phyloP scores from a whole-genome alignment of 1,284 basidiomycete species.

The Cryptococcus maquisensis region DNA sequence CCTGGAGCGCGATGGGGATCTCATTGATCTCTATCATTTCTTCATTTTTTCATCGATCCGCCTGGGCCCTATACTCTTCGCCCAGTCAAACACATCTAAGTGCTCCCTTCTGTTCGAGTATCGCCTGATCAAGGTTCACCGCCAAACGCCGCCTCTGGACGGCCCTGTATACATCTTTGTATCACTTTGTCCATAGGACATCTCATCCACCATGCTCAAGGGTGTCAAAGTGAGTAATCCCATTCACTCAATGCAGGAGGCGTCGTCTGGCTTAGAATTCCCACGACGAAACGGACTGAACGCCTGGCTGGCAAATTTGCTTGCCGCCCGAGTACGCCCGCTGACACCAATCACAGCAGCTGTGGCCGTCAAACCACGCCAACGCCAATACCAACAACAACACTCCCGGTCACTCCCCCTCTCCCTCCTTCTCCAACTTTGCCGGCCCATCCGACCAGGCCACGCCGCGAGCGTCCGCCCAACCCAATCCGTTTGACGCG shows the following conservation, averaged over 20 bases:
- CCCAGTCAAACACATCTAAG: too few relatives aligned
- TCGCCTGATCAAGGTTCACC: too few relatives aligned
- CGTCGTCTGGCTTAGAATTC: not conserved
- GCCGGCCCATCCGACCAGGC: slow-evolving; percentile 60
- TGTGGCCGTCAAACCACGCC: slow-evolving; percentile 39
- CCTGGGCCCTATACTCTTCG: too few relatives aligned
- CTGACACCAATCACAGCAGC: slow-evolving; percentile 23
- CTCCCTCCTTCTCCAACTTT: slow-evolving; percentile 33
- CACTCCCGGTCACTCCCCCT: slow-evolving; percentile 32
- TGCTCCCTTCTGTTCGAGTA: too few relatives aligned
- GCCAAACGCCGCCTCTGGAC: too few relatives aligned
- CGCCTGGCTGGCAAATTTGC: slow-evolving; percentile 3
- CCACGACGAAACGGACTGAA: too few relatives aligned
- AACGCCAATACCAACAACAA: slow-evolving; percentile 27
- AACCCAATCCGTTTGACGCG: slow-evolving; percentile 66
- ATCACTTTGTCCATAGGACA: too few relatives aligned
- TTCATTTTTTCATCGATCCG: too few relatives aligned
- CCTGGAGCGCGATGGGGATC: too few relatives aligned
- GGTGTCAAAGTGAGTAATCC: slow-evolving; percentile 40
- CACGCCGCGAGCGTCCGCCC: slow-evolving; percentile 61
- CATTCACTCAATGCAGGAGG: not conserved
- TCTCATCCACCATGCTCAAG: slow-evolving; percentile 37
- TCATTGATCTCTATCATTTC: too few relatives aligned
- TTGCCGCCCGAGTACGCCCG: not conserved
- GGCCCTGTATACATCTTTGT: too few relatives aligned